These are phyloP conservation scores for Paratinospora sagittata DNA, from an alignment of 164 flowering plant genomes.

Conservation along the genomic window DNA sequence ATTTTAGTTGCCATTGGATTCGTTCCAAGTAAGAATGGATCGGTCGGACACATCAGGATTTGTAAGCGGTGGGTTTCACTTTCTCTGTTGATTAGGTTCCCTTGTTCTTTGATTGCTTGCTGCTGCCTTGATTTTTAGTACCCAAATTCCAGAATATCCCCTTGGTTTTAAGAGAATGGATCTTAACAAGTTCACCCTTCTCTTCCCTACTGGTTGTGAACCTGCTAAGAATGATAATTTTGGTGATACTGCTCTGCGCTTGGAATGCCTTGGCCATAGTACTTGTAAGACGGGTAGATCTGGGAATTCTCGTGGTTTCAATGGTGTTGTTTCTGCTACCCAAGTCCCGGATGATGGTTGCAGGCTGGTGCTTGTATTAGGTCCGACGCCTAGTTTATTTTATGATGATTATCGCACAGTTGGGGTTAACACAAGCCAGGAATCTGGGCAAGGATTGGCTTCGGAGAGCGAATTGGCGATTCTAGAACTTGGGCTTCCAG, in stretches of 20 bases:
- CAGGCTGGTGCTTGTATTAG: conserved; percentile 77
- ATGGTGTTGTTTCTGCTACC: conserved; percentile 10
- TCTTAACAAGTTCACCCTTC: conserved; percentile 26
- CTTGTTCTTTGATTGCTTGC: background rate
- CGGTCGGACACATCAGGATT: conserved; percentile 44
- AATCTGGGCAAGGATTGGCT: conserved; percentile 22
- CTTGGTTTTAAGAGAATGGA: conserved; percentile 34
- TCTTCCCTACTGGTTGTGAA: conserved; percentile 28
- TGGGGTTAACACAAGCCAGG: conserved; percentile 27
- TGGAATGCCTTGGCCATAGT: conserved; percentile 51
- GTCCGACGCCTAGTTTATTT: conserved; percentile 54
- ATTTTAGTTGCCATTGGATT: conserved; percentile 7
- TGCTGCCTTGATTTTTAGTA: background rate
- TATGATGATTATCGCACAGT: conserved; percentile 20
- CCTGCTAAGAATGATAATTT: conserved; percentile 25
- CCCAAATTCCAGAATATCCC: conserved; percentile 4
- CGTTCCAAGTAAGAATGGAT: conserved; percentile 24
- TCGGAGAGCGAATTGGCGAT: conserved; percentile 41
- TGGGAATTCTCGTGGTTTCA: conserved; percentile 18
- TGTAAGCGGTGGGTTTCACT: conserved; percentile 61
- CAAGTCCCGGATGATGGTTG: conserved; percentile 60
- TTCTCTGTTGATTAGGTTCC: background rate
- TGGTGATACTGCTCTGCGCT: conserved; percentile 54
- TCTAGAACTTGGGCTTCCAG: conserved; percentile 64
- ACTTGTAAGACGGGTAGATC: conserved; percentile 24